Percentiles rank a stretch among this genome's conserved stretches.
These are phyloP conservation scores for Daldinia sp. DNA, from an alignment of 2,329 filamentous ascomycete genomes.

Conservation along the genomic window DNA sequence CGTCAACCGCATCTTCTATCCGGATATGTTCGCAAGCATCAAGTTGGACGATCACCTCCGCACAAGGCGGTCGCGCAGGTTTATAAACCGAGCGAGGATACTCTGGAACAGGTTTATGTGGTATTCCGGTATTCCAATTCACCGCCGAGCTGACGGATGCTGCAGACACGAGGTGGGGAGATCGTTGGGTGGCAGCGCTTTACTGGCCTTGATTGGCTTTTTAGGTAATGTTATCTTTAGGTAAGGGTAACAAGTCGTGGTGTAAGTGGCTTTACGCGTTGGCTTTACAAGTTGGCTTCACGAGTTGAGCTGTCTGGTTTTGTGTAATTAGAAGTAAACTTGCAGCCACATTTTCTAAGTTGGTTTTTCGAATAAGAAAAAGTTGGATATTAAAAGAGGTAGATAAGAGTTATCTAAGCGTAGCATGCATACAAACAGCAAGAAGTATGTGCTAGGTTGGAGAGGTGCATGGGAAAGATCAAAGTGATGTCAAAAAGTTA, in stretches of 20 bases:
- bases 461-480: too few relatives aligned
- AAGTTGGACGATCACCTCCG: conserved; percentile 29
- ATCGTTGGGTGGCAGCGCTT: conserved; percentile 23
- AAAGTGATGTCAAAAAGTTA: conserved; percentile 32
- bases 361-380: conserved; percentile 7
- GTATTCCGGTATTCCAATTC: conserved; percentile 30
- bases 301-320: too few relatives aligned
- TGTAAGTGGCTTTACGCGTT: neutral
- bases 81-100: conserved; percentile 6
- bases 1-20: conserved; percentile 39
- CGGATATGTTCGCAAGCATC: conserved; percentile 15
- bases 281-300: too few relatives aligned
- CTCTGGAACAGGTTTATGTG: conserved; percentile 26
- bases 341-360: too few relatives aligned
- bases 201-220: conserved; percentile 21
- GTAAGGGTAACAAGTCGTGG: too few relatives aligned
- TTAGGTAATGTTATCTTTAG: neutral
- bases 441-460: conserved; percentile 18
- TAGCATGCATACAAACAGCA: conserved; percentile 2
- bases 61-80: conserved; percentile 12
- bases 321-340: too few relatives aligned
- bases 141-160: conserved; percentile 26
- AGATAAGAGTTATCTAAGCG: neutral
- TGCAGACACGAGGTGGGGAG: conserved; percentile 38
- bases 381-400: neutral